Percentiles rank a stretch among this genome's conserved stretches.
Conservation (phyloP, 1,284 basidiomycete genomes). For the Boletus smithii region DNA sequence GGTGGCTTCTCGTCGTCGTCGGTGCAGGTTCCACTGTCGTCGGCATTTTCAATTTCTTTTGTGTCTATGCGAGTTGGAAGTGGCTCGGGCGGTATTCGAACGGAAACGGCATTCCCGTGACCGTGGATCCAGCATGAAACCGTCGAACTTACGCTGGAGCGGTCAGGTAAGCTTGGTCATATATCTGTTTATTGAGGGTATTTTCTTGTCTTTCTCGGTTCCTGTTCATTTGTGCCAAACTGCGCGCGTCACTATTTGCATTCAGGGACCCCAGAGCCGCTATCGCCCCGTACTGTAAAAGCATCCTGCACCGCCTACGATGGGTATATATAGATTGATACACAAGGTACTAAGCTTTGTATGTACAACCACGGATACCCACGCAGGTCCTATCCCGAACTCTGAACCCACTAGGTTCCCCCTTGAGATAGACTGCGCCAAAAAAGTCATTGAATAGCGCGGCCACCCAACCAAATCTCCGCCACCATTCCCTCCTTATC, state of each 20-base stretch:
- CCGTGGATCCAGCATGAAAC: constrained; percentile 16
- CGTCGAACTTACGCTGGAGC: not conserved
- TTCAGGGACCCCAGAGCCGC: not conserved
- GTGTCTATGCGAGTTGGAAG: constrained; percentile 56
- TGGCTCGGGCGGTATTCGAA: constrained; percentile 43
- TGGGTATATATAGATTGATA: not conserved
- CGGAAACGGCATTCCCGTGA: constrained; percentile 4
- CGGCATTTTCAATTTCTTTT: constrained; percentile 65
- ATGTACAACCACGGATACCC: not conserved
- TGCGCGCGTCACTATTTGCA: not conserved
- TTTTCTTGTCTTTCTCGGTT: not conserved
- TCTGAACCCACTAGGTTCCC: too few relatives aligned
- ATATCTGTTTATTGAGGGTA: not conserved
- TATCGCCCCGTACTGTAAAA: not conserved
- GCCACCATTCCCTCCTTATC: not conserved
- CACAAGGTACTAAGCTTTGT: not conserved
- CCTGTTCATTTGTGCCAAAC: not conserved
- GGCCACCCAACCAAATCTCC: not conserved
- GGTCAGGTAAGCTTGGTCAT: constrained; percentile 2
- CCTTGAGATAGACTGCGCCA: not conserved
- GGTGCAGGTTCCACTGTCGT: constrained; percentile 71
- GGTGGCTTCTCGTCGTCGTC: constrained; percentile 69
- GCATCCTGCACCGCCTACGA: not conserved
- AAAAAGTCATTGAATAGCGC: not conserved
- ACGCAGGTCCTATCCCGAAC: not conserved